Base-by-base conservation (phyloP, 768 basidiomycete species). In the Pleurotus djamor region DNA sequence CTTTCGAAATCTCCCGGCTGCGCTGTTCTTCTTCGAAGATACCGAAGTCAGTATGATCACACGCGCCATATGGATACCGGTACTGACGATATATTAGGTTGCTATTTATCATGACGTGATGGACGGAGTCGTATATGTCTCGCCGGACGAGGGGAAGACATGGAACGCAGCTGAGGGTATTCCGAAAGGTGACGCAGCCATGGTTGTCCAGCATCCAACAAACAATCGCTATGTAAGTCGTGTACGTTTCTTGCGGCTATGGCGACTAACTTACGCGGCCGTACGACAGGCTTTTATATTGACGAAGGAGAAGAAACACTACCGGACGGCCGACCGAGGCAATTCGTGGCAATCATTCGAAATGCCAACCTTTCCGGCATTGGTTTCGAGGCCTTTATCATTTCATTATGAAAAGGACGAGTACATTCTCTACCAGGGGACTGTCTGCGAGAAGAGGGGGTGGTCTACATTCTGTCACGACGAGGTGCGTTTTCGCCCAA, bases 11-110 rank as follows among this genome's bases (percentile, higher is more conserved):
- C 75, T 91, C 37, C 94, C 94, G 7, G 82, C 83, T 10, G 80
- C 82, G 65, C 69, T 96, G 55, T 91, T 90, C 76, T 98, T 94
- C 80, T 97, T 98, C 74, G 92, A 98, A 62, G 96, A 97, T 74
- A 88, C 92, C 5, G 73, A 88, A 34, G 96, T 96, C 65, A 65
- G 89, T 77, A n/a, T 54, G 32, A 3, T 54, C 41, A 10, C 50
- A 35, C 48, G 48, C 35, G 45, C 48, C 50, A 10, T n/a, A 33
- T 38, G 28, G 43, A 37, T 32, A 55, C 13, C 60, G 68, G 52
- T 66, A 41, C 49, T 43, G 17, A 48, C 17, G 44, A 37, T 37
- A 44, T 41, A 2, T 17, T 55, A 82, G 82, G 66, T 71, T 60
- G 89, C 87, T n/a, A 76, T 96, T 50, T 94, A 91, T 66, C 92